A percentile compares a stretch with the other conserved stretches of the same genome.
Evolutionary conservation across 352 stramenopile genomes (phyloP).

Genomic region (Pseudoperonospora humuli): DNA sequence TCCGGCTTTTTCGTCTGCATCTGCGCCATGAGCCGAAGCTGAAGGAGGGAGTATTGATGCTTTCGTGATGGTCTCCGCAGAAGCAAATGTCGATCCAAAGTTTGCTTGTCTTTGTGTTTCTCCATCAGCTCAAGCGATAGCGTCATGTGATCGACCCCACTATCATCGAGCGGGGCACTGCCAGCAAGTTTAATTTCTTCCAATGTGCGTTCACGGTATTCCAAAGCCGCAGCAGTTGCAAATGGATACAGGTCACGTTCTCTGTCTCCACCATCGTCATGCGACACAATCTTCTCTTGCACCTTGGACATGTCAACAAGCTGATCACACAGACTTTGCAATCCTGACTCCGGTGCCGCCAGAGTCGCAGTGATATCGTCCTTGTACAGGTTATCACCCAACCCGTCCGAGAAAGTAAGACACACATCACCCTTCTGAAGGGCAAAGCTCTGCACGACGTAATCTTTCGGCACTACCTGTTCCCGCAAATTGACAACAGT

Average conservation of each 20-base stretch:
- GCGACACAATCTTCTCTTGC: conserved; percentile 8
- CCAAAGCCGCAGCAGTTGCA: conserved; percentile 46
- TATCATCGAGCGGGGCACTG: conserved; percentile 4
- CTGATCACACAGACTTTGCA: conserved; percentile 46
- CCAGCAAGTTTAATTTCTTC: conserved; percentile 23
- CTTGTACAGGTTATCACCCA: conserved; percentile 79
- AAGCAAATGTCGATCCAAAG: conserved; percentile 46
- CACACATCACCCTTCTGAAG: conserved; percentile 47
- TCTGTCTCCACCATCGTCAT: not conserved
- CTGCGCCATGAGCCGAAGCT: conserved; percentile 67
- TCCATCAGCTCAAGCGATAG: conserved; percentile 42
- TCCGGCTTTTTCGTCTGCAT: conserved; percentile 72
- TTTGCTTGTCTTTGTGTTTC: conserved; percentile 42
- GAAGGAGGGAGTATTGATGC: conserved; percentile 60
- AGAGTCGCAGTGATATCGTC: conserved; percentile 43
- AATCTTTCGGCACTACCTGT: conserved; percentile 42
- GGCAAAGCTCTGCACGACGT: conserved; percentile 60
- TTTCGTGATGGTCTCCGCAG: conserved; percentile 42
- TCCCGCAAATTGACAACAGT: conserved; percentile 60
- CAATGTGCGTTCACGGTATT: conserved; percentile 52
- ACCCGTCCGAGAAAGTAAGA: conserved; percentile 69
- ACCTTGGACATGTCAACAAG: conserved; percentile 43
- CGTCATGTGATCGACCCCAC: conserved; percentile 37
- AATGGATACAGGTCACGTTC: conserved; percentile 43
- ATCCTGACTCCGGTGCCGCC: conserved; percentile 10